A percentile compares a stretch with the other conserved stretches of the same genome.
phyloP scores from a whole-genome alignment of 495 filamentous ascomycete species.

The Neurospora sp. region DNA sequence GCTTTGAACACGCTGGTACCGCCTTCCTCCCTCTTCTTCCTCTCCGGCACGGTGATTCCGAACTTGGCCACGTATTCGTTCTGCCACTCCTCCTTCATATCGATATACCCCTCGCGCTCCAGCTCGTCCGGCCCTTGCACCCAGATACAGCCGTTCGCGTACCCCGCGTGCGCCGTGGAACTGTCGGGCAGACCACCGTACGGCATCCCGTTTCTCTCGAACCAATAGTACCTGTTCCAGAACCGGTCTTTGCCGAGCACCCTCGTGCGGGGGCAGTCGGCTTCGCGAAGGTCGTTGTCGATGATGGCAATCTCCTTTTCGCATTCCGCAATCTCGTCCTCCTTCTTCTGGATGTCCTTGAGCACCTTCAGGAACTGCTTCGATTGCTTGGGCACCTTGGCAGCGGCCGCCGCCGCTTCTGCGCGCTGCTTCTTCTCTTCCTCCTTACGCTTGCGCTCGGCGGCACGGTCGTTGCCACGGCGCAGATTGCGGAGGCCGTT shows the following conservation, averaged over 20 bases:
- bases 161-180: conserved; percentile 76
- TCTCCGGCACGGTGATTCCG: conserved; percentile 70
- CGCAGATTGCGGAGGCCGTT: conserved; percentile 53
- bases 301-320: conserved; percentile 75
- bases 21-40: conserved; percentile 81
- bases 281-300: conserved; percentile 87
- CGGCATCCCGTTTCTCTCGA: conserved; percentile 97
- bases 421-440: conserved; percentile 72
- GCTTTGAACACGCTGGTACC: conserved; percentile 67
- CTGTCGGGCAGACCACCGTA: conserved; percentile 79
- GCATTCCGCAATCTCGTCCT: conserved; percentile 63
- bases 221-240: conserved; percentile 98
- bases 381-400: conserved; percentile 75
- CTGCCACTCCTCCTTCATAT: conserved; percentile 55
- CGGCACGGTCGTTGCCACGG: conserved; percentile 64
- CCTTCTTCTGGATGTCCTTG: conserved; percentile 78
- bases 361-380: conserved; percentile 76
- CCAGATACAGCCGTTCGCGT: conserved; percentile 93
- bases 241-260: conserved; percentile 88
- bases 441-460: conserved; percentile 73
- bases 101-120: conserved; percentile 73
- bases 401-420: conserved; percentile 67
- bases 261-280: conserved; percentile 81
- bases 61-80: conserved; percentile 53
- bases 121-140: conserved; percentile 89